Percentiles rank a stretch among this genome's conserved stretches.
phyloP scores from a whole-genome alignment of 2,329 filamentous ascomycete species.

The Fragosphaeria purpurea region DNA sequence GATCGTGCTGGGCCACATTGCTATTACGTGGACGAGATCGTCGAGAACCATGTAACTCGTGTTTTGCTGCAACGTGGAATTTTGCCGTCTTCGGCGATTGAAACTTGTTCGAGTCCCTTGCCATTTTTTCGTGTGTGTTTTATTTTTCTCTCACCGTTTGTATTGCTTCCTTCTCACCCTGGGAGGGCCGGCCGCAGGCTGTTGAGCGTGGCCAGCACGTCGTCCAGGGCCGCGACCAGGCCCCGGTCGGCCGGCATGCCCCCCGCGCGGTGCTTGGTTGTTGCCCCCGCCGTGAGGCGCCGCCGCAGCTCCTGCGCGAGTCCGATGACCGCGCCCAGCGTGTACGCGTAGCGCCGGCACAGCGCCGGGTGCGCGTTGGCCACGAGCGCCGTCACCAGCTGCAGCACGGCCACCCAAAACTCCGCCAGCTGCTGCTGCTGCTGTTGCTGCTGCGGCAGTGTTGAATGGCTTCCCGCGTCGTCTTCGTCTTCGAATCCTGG shows the following conservation, averaged over 20 bases:
- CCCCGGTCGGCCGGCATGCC: too few relatives aligned
- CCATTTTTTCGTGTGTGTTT: constrained; percentile 1
- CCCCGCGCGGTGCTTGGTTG: too few relatives aligned
- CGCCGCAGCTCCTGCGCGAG: constrained; percentile 33
- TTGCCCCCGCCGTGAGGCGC: too few relatives aligned
- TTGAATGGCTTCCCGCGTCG: constrained; percentile 17
- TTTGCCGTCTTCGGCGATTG: too few relatives aligned
- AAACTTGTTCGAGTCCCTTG: too few relatives aligned
- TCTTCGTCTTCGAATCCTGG: constrained; percentile 19
- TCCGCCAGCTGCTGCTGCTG: constrained; percentile 28
- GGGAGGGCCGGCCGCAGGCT: constrained; percentile 8
- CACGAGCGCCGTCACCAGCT: constrained; percentile 45
- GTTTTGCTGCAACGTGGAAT: too few relatives aligned
- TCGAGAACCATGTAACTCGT: too few relatives aligned
- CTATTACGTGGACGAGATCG: too few relatives aligned
- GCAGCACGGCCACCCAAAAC: constrained; percentile 42
- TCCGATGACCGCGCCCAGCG: constrained; percentile 39
- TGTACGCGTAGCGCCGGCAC: constrained; percentile 40
- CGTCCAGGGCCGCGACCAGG: constrained; percentile 24
- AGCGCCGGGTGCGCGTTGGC: constrained; percentile 34
- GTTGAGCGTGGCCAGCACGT: constrained; percentile 24
- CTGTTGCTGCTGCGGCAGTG: constrained; percentile 18
- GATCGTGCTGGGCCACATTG: too few relatives aligned
- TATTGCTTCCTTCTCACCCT: neutral
- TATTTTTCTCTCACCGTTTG: neutral